phyloP scores from a whole-genome alignment of 495 filamentous ascomycete genomes.

The Geoglossum glabrum region DNA sequence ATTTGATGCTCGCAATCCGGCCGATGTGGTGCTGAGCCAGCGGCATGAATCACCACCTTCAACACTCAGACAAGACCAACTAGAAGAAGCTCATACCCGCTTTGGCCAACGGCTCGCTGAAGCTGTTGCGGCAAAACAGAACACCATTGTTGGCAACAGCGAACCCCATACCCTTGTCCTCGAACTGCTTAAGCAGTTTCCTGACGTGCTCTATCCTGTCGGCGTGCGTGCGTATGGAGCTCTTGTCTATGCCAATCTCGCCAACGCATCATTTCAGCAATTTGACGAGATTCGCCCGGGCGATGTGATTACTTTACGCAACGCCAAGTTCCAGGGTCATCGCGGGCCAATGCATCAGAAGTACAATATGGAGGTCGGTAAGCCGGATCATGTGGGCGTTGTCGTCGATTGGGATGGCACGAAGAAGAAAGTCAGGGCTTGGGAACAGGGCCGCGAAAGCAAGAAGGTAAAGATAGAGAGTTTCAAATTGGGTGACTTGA shows the following conservation, averaged over 20 bases:
- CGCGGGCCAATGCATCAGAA: constrained; percentile 89
- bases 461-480: constrained; percentile 89
- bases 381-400: constrained; percentile 83
- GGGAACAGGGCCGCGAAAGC: constrained; percentile 88
- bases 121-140: constrained; percentile 45
- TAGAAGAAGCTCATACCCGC: constrained; percentile 61
- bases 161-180: constrained; percentile 52
- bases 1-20: constrained; percentile 56
- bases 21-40: constrained; percentile 58
- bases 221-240: constrained; percentile 79
- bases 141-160: constrained; percentile 66
- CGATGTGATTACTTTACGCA: constrained; percentile 84
- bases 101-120: constrained; percentile 59
- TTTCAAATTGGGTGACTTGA: constrained; percentile 78
- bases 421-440: constrained; percentile 90
- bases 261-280: constrained; percentile 74
- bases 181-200: constrained; percentile 55
- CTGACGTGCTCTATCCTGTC: constrained; percentile 57
- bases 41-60: constrained; percentile 70
- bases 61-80: constrained; percentile 76
- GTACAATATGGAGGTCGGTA: constrained; percentile 74
- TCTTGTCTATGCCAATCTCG: constrained; percentile 79
- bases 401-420: constrained; percentile 98
- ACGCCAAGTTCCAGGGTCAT: constrained; percentile 89
- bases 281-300: constrained; percentile 89